Conservation (phyloP, 2,329 filamentous ascomycete species). For the Aspergillus tanneri region DNA sequence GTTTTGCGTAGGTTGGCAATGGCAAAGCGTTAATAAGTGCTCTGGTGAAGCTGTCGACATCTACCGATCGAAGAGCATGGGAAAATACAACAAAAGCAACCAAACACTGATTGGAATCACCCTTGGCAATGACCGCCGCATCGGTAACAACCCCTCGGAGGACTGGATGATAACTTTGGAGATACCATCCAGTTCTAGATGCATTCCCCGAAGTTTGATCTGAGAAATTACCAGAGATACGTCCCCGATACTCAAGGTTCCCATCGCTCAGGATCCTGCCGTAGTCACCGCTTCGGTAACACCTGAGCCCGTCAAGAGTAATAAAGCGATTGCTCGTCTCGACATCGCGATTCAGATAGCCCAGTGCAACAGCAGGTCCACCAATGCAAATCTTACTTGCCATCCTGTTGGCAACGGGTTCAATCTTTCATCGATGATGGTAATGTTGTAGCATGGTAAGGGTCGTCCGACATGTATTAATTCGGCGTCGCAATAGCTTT, state of each 20-base stretch:
- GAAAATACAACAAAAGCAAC: neutral
- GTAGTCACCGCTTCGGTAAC: neutral
- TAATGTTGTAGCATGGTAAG: slow-evolving; percentile 1
- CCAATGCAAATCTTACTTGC: slow-evolving; percentile 7
- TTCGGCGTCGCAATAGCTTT: neutral
- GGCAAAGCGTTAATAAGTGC: neutral
- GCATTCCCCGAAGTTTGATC: neutral
- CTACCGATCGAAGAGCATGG: neutral
- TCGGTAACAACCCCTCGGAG: neutral
- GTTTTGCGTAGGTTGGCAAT: neutral
- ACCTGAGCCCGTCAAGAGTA: neutral
- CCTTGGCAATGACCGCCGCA: neutral
- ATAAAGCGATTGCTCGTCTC: neutral
- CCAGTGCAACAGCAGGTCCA: slow-evolving; percentile 4
- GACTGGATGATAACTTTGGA: neutral
- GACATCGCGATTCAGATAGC: slow-evolving; percentile 1
- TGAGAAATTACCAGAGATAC: neutral
- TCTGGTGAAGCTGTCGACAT: neutral
- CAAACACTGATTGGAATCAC: neutral
- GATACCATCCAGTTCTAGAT: neutral
- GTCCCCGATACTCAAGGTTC: neutral
- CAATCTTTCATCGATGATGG: slow-evolving; percentile 2
- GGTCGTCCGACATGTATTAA: neutral
- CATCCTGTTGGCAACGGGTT: slow-evolving; percentile 2
- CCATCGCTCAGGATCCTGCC: neutral